These are phyloP conservation scores for Phytophthora citrophthora DNA, from an alignment of 352 stramenopile genomes.

Conservation along the genomic window DNA sequence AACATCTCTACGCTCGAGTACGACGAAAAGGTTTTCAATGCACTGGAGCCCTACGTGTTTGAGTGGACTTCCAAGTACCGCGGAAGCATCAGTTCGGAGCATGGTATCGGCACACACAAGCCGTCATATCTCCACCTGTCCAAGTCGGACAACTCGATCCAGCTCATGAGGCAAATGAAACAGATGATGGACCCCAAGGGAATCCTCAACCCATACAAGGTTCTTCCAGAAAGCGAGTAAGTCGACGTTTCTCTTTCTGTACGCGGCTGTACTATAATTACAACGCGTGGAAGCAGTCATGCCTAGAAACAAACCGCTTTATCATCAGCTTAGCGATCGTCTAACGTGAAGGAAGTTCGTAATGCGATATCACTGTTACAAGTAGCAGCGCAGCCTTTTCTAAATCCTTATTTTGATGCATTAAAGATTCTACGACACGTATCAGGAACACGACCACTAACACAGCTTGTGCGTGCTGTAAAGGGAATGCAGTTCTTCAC, in stretches of 20 bases:
- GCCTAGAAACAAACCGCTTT: neutral
- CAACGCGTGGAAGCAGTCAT: neutral
- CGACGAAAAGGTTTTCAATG: constrained; percentile 69
- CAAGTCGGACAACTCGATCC: constrained; percentile 85
- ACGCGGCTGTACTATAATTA: neutral
- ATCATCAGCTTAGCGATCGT: neutral
- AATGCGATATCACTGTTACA: neutral
- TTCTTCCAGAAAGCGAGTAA: constrained; percentile 56
- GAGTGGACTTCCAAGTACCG: constrained; percentile 81
- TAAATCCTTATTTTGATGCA: neutral
- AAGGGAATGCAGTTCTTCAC: too few species aligned
- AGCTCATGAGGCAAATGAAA: constrained; percentile 95
- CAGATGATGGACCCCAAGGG: constrained; percentile 93
- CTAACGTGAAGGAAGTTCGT: neutral
- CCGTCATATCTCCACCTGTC: constrained; percentile 83
- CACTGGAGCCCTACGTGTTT: constrained; percentile 80
- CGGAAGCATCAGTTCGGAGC: constrained; percentile 97
- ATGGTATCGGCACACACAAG: constrained; percentile 97
- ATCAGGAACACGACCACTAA: too few species aligned
- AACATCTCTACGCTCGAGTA: constrained; percentile 91
- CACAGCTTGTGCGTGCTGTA: too few species aligned
- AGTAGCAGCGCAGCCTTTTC: neutral
- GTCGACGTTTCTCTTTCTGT: neutral
- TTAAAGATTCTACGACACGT: too few species aligned
- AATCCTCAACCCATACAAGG: constrained; percentile 98